Evolutionary conservation across 2,329 filamentous ascomycete genomes (phyloP), one percentile per base, ranked within the genome.

Genomic region (Penicillium sp.): DNA sequence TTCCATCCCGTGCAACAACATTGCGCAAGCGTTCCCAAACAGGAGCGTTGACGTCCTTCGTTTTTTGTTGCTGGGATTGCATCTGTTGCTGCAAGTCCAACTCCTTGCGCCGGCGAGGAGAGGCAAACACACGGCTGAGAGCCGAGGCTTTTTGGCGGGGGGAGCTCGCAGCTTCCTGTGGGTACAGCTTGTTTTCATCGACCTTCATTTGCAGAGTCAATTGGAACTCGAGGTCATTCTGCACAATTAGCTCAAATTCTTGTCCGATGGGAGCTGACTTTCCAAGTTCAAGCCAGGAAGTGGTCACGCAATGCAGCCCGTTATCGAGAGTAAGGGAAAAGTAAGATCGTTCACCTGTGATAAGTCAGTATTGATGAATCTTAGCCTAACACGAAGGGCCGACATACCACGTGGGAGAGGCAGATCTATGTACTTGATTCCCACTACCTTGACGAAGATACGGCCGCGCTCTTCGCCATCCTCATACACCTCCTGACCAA

Each of bases 321-420:
- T 99, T 99, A 75, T 99, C 95, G n/a, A 99, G 84, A 0, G 95
- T 99, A 11, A 99, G 84, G 67, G 93, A 93, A 78, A 99, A 99
- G 84, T 91, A 95, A 3, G 91, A 91, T 54, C 91, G 88, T 76
- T 98, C 93, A 69, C 90, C 91, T 95, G 63, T 8, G 49, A 45
- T 6, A 4, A 42, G 63, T 77, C 67, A 77, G 69, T 42, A 47
- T 5, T 25, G 31, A 33, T 49, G 6, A 11, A 5, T 14, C 25
- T 25, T 13, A 19, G 16, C 5, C 27, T 11, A 33, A 5, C 8
- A 16, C 16, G 25, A 13, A 21, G 19, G 23, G 14, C 14, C 8
- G n/a, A 72, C 89, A 83, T 84, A 95, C 92, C 93, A 78, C 88
- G 90, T 31, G 95, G 93, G 54, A 99, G 80, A 23, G 95, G 93